These are phyloP conservation scores for Vitrella brassicaformis DNA, from an alignment of 73 alveolate genomes.

Conservation along the genomic window DNA sequence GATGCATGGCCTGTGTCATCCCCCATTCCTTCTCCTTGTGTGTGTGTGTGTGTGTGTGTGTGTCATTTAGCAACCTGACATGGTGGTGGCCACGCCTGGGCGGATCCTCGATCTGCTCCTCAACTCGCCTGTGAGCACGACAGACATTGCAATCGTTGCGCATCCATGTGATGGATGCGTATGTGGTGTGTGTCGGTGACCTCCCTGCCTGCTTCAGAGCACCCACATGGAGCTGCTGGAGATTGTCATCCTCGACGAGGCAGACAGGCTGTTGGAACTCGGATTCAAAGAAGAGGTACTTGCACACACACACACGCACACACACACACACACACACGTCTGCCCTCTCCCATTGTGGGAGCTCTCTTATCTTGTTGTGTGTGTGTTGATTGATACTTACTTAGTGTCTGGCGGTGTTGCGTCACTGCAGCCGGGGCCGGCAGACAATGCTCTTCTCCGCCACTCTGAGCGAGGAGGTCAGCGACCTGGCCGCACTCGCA, in stretches of 20 bases:
- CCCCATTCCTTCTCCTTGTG: too few species aligned
- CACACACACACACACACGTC: too few species aligned
- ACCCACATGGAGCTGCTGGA: conserved; percentile 61
- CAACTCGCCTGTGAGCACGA: conserved; percentile 40
- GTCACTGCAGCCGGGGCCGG: conserved; percentile 38
- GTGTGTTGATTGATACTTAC: too few species aligned
- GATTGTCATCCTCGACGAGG: conserved; percentile 73
- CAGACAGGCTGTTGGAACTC: conserved; percentile 73
- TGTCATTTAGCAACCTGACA: conserved; percentile 75
- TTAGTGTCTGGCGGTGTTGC: conserved; percentile 52
- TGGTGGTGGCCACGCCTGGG: conserved; percentile 71
- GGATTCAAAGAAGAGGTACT: conserved; percentile 76
- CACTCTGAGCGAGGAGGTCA: conserved; percentile 65
- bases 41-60: too few species aligned
- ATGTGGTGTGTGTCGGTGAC: background rate
- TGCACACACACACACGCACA: too few species aligned
- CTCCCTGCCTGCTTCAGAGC: conserved; percentile 14
- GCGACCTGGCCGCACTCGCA: conserved; percentile 60
- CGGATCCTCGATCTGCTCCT: conserved; percentile 64
- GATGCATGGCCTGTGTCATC: too few species aligned
- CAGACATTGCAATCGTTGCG: conserved; percentile 1
- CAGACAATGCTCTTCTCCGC: conserved; percentile 76
- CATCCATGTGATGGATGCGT: background rate
- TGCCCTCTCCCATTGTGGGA: too few species aligned
- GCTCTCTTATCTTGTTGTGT: too few species aligned